Conservation (phyloP, 345 rosid genomes). For the Dimocarpus longan region DNA sequence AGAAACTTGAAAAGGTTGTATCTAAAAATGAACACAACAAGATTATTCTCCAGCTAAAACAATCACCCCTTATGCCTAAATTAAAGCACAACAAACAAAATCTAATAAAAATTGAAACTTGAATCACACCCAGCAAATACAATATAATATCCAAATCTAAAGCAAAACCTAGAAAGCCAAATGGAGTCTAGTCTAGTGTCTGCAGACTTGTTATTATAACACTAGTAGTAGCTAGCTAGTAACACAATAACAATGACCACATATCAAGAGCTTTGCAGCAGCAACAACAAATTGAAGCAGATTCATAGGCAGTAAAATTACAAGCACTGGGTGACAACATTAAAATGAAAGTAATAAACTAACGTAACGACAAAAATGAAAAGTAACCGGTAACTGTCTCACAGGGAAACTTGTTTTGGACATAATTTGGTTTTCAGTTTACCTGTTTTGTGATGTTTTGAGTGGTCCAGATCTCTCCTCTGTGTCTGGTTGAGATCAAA, state of each 20-base stretch:
- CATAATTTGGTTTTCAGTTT: background rate
- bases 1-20: constrained; percentile 4
- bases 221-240: background rate
- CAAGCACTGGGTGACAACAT: background rate
- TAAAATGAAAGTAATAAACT: background rate
- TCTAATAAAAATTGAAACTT: background rate
- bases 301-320: background rate
- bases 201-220: background rate
- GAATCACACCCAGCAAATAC: constrained; percentile 14
- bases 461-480: too few relatives aligned
- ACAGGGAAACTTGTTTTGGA: background rate
- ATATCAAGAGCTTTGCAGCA: background rate
- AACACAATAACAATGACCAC: background rate
- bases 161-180: constrained; percentile 19
- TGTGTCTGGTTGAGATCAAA: too few relatives aligned
- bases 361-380: background rate
- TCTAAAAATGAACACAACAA: background rate
- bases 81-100: background rate
- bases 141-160: background rate
- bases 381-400: background rate
- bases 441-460: background rate
- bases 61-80: constrained; percentile 21
- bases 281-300: background rate
- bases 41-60: constrained; percentile 16
- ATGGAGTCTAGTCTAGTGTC: background rate